These are phyloP conservation scores for Moelleriella libera DNA, from an alignment of 2,329 filamentous ascomycete genomes.

Conservation along the genomic window DNA sequence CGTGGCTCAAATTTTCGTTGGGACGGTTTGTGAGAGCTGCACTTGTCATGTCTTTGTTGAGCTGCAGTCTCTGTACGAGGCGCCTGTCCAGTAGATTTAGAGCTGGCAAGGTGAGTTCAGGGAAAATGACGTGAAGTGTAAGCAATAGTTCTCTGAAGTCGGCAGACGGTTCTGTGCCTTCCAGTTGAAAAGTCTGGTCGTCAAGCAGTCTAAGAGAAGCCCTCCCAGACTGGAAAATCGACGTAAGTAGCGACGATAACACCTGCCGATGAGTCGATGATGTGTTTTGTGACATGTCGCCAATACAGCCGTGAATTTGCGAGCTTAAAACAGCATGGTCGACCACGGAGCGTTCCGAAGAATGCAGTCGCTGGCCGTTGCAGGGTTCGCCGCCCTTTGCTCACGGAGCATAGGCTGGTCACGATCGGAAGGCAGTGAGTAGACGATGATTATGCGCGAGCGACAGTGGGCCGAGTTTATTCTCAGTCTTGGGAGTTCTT, in stretches of 20 bases:
- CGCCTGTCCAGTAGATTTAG: conserved; percentile 75
- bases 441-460: too few relatives aligned
- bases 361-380: too few relatives aligned
- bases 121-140: conserved; percentile 76
- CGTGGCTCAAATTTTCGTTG: not conserved
- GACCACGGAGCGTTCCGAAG: too few relatives aligned
- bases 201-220: not conserved
- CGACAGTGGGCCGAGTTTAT: too few relatives aligned
- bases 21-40: not conserved
- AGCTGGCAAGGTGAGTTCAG: conserved; percentile 65
- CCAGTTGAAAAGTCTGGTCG: not conserved
- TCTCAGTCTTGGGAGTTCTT: too few relatives aligned
- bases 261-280: conserved; percentile 1
- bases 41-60: not conserved
- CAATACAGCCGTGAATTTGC: too few relatives aligned
- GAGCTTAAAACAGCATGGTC: too few relatives aligned
- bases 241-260: conserved; percentile 1
- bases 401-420: too few relatives aligned
- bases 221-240: not conserved
- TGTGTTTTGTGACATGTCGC: not conserved
- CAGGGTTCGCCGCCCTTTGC: too few relatives aligned
- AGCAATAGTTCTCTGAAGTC: conserved; percentile 42
- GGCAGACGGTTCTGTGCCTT: conserved; percentile 10
- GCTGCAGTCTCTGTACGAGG: conserved; percentile 32
- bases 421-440: too few relatives aligned